Conservation (phyloP, 192 early-diverging fungal species). For the Linnemannia zychae region DNA sequence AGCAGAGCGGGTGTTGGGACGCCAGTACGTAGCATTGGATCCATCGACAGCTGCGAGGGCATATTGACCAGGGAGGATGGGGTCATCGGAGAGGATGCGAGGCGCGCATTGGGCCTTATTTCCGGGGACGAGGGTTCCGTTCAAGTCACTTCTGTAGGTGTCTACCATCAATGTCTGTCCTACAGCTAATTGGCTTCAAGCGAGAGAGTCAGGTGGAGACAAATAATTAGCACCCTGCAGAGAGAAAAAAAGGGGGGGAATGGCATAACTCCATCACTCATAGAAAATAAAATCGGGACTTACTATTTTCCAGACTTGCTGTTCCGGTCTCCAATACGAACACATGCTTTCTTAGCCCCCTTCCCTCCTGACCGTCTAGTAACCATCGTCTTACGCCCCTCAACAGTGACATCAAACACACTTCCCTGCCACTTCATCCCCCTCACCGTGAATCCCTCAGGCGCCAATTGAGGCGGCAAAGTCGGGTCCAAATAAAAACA, state of each 20-base stretch:
- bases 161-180: constrained; percentile 35
- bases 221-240: neutral
- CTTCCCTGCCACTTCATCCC: constrained; percentile 59
- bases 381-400: constrained; percentile 30
- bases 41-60: constrained; percentile 48
- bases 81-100: constrained; percentile 10
- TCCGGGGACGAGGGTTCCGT: constrained; percentile 38
- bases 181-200: constrained; percentile 29
- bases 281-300: neutral
- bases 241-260: neutral
- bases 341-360: constrained; percentile 20
- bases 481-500: constrained; percentile 56
- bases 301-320: constrained; percentile 50
- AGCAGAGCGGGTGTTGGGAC: constrained; percentile 28
- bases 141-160: constrained; percentile 48
- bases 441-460: constrained; percentile 39
- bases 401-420: constrained; percentile 49
- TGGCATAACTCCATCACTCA: no score
- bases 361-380: constrained; percentile 25
- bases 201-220: neutral
- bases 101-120: constrained; percentile 47
- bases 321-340: constrained; percentile 49
- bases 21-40: constrained; percentile 55
- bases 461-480: constrained; percentile 49
- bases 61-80: constrained; percentile 45